phyloP scores from a whole-genome alignment of 176 grass and related monocot species.

The Hordeum marinum region DNA sequence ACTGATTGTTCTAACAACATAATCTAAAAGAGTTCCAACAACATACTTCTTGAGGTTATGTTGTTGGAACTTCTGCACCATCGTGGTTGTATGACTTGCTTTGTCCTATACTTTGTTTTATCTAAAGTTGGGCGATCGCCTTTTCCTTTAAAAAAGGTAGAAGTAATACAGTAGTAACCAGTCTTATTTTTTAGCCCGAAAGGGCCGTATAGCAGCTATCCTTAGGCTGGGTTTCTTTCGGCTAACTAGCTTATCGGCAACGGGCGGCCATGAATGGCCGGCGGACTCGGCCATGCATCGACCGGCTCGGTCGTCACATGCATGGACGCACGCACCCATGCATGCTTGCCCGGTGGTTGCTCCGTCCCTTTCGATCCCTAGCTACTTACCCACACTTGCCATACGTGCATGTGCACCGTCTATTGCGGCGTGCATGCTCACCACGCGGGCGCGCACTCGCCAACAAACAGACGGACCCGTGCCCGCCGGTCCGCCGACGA shows the following conservation, averaged over 20 bases:
- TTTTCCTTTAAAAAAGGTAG: too few species aligned
- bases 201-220: neutral
- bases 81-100: too few species aligned
- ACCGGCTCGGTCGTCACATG: neutral
- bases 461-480: neutral
- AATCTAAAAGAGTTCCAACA: too few species aligned
- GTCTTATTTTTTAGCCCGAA: too few species aligned
- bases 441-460: neutral
- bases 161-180: too few species aligned
- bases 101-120: too few species aligned
- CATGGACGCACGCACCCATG: neutral
- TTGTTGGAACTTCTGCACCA: too few species aligned
- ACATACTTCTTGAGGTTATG: too few species aligned
- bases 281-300: neutral
- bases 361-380: neutral
- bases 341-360: constrained; percentile 8
- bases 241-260: constrained; percentile 10
- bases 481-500: neutral
- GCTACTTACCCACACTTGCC: neutral
- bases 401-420: neutral
- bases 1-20: too few species aligned
- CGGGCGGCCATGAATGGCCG: neutral
- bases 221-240: neutral
- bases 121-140: too few species aligned
- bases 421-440: neutral